Evolutionary conservation across 768 basidiomycete genomes (phyloP), one percentile per base, ranked within the genome.

Genomic region (Naganishia antarctica): DNA sequence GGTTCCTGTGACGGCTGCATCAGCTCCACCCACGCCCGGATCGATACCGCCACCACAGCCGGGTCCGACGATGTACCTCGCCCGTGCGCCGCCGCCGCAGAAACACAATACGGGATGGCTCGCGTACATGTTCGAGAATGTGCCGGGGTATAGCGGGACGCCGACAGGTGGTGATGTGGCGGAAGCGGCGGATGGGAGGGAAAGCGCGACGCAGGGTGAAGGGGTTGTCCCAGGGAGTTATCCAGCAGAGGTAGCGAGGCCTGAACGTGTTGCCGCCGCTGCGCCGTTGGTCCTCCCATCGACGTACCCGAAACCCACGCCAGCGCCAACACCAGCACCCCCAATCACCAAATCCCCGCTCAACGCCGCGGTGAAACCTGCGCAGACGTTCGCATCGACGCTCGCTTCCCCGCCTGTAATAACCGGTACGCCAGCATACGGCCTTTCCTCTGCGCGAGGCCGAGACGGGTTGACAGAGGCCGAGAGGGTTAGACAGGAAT

Each of bases 401-500:
- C 59, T 60, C 28, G 59, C 59, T 18, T 60, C 59, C 15, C 59
- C 59, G 9, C 59, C 59, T 13, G 31, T 60, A 9, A 60, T 60
- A 29, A 60, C 59, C 3, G 59, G 59, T 3, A 60, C 59, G 18
- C 59, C 59, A 15, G 41, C 45, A 9, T 60, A 60, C 45, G 59
- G 59, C 6, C 59, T 60, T 11, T 60, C 59, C 31, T 44, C 43
- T 16, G 29, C 41, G 65, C 41, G 69, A 66, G 50, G 66, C 47
- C 34, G 64, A 44, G 51, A 65, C 40, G 70, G 65, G 2, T 32
- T 73, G 45, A 72, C 70, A 0, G 72, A 74, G 34, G 88, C 87
- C 15, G 90, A 91, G 76, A 82, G 83, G 61, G 83, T 84, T 7
- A 85, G 82, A 64, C 79, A 80, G 23, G 84, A 84, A 26, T 86